Conservation (phyloP, 305 asterid genomes). For the Withania somnifera region DNA sequence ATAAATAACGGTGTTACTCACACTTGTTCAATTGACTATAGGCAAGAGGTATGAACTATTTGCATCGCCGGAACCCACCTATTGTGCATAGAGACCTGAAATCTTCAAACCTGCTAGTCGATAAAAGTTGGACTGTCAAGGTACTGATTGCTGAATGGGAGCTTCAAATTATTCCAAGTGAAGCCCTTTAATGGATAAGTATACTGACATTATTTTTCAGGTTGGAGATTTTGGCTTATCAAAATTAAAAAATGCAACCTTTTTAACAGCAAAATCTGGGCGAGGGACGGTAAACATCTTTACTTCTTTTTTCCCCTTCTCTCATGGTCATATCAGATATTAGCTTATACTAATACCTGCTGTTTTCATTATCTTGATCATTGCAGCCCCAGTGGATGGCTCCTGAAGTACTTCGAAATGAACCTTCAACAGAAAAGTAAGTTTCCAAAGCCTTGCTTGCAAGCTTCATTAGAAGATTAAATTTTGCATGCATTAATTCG, state of each 20-base stretch:
- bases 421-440: slow-evolving; percentile 75
- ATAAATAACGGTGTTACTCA: not conserved
- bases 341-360: not conserved
- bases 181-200: not conserved
- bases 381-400: slow-evolving; percentile 89
- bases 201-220: slow-evolving; percentile 12
- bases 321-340: not conserved
- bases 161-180: not conserved
- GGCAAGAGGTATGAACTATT: slow-evolving; percentile 83
- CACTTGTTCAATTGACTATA: slow-evolving; percentile 14
- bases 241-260: slow-evolving; percentile 46
- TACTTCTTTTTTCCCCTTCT: not conserved
- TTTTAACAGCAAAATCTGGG: slow-evolving; percentile 51
- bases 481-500: not conserved
- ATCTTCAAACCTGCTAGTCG: slow-evolving; percentile 71
- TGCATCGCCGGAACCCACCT: slow-evolving; percentile 73
- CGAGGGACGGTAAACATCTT: slow-evolving; percentile 58
- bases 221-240: slow-evolving; percentile 83
- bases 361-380: not conserved
- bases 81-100: slow-evolving; percentile 73
- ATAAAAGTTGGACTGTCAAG: slow-evolving; percentile 73
- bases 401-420: slow-evolving; percentile 77
- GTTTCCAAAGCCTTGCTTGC: not conserved
- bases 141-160: slow-evolving; percentile 17
- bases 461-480: not conserved